These are phyloP conservation scores for Blastobotrys proliferans DNA, from an alignment of 1,139 yeast genomes.

Conservation along the genomic window DNA sequence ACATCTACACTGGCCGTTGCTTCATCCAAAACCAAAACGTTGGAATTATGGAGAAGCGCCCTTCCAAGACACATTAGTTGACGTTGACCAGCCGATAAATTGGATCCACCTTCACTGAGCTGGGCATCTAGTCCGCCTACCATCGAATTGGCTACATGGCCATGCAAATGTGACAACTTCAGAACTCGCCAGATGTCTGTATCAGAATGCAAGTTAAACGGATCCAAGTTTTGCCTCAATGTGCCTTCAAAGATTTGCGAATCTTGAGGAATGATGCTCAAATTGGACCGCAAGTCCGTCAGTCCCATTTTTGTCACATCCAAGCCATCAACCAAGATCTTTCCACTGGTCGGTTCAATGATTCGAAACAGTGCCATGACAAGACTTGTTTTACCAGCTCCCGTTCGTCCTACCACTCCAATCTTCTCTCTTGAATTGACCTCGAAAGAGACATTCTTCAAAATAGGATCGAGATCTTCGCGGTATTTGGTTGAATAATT, in stretches of 20 bases:
- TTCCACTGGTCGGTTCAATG: constrained; percentile 60
- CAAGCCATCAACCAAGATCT: constrained; percentile 52
- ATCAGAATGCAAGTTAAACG: constrained; percentile 49
- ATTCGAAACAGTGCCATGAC: constrained; percentile 71
- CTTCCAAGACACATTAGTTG: constrained; percentile 74
- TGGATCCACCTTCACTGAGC: constrained; percentile 66
- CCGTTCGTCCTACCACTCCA: constrained; percentile 83
- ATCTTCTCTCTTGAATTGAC: constrained; percentile 62
- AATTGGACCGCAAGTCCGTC: constrained; percentile 50
- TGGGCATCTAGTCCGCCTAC: constrained; percentile 36
- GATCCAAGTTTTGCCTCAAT: constrained; percentile 63
- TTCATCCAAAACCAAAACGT: constrained; percentile 68
- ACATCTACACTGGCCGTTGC: constrained; percentile 86
- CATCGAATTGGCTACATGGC: constrained; percentile 48
- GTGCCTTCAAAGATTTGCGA: constrained; percentile 68
- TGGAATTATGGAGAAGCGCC: constrained; percentile 60
- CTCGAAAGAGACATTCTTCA: constrained; percentile 48
- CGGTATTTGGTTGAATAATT: constrained; percentile 63
- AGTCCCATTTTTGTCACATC: constrained; percentile 58
- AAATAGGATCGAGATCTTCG: constrained; percentile 49
- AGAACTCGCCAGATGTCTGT: constrained; percentile 76
- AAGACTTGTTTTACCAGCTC: constrained; percentile 77
- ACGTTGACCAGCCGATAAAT: constrained; percentile 72
- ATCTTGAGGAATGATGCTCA: constrained; percentile 73
- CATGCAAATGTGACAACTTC: constrained; percentile 78